A percentile compares a stretch with the other conserved stretches of the same genome.
Conservation (phyloP, 306 rosid genomes). For the Lablab purpureus region DNA sequence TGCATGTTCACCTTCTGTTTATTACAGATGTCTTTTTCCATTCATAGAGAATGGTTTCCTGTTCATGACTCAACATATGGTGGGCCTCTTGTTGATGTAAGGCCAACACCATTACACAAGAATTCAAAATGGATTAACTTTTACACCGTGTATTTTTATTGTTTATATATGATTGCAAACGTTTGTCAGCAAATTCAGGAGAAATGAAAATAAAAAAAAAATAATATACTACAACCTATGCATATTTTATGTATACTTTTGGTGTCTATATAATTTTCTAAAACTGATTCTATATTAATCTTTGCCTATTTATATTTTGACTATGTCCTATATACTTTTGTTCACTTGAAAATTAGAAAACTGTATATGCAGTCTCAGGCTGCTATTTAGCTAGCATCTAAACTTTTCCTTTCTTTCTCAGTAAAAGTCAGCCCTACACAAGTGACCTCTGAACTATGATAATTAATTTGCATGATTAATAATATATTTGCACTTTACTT, state of each 20-base stretch:
- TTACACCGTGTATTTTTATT: neutral
- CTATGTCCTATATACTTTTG: neutral
- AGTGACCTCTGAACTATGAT: neutral
- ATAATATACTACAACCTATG: neutral
- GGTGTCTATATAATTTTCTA: neutral
- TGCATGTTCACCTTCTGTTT: neutral
- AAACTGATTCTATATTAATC: neutral
- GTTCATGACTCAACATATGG: neutral
- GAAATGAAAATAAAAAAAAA: neutral
- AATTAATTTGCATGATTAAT: neutral
- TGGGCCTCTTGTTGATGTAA: neutral
- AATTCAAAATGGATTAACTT: neutral
- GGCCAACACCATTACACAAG: neutral
- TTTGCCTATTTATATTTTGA: neutral
- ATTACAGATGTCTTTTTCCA: constrained; percentile 2
- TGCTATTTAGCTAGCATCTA: neutral
- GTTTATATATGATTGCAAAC: neutral
- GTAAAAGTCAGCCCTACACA: neutral
- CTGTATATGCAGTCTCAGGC: neutral
- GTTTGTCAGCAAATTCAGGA: constrained; percentile 19
- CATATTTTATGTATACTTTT: neutral
- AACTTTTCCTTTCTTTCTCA: neutral
- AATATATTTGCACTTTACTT: neutral
- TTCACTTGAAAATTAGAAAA: neutral
- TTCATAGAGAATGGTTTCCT: neutral